These are phyloP conservation scores for Bipolaris oryzae DNA, from an alignment of 2,329 filamentous ascomycete species.

Conservation along the genomic window DNA sequence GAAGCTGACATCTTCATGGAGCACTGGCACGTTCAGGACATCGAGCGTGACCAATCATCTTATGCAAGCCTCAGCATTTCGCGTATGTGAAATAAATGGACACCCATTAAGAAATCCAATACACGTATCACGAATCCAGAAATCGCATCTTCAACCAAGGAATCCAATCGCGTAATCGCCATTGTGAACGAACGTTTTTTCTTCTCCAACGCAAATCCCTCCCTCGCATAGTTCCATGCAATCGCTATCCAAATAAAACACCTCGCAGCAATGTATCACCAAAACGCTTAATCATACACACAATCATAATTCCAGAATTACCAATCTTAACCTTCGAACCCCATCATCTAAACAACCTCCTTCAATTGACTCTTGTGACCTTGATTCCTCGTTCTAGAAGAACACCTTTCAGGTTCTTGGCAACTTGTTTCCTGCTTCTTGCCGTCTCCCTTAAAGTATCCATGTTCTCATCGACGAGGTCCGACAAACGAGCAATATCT, in stretches of 20 bases:
- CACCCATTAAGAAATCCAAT: not conserved
- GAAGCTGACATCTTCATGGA: no score
- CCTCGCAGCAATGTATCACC: not conserved
- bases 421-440: constrained; percentile 47
- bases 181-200: not conserved
- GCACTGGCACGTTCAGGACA: no score
- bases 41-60: no score
- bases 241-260: constrained; percentile 19
- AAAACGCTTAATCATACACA: constrained; percentile 32
- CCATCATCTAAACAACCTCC: not conserved
- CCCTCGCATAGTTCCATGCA: not conserved
- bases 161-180: not conserved
- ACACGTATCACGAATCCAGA: not conserved
- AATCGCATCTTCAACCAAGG: not conserved
- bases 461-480: constrained; percentile 50
- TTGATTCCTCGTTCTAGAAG: constrained; percentile 44
- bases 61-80: no score
- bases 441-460: constrained; percentile 44
- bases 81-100: no score
- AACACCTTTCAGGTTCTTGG: constrained; percentile 46
- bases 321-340: not conserved
- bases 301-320: constrained; percentile 14
- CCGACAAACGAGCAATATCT: constrained; percentile 45
- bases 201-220: not conserved
- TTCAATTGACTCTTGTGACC: constrained; percentile 28